A percentile compares a stretch with the other conserved stretches of the same genome.
These are phyloP conservation scores for Epichloe coenophiala DNA, from an alignment of 2,329 filamentous ascomycete genomes.

Conservation along the genomic window DNA sequence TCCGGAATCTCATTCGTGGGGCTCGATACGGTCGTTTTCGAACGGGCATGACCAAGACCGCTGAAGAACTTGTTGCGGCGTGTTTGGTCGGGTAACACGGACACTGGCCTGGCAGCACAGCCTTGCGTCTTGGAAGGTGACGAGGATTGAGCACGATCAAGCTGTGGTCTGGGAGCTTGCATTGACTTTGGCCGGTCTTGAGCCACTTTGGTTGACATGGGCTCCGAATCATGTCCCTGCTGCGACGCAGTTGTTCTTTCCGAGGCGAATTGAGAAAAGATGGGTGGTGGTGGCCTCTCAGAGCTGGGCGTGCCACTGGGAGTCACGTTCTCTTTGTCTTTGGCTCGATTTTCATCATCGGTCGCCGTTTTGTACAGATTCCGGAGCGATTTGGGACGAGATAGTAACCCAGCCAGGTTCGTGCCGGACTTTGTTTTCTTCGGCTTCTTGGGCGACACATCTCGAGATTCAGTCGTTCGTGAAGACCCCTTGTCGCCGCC, in stretches of 20 bases:
- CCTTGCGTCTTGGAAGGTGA: constrained; percentile 14
- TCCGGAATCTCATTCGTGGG: constrained; percentile 31
- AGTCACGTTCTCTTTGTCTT: constrained; percentile 72
- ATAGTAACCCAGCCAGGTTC: constrained; percentile 66
- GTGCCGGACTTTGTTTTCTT: constrained; percentile 75
- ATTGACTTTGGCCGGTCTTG: constrained; percentile 40
- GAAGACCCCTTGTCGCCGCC: constrained; percentile 21
- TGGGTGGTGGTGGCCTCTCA: constrained; percentile 48
- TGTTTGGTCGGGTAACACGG: constrained; percentile 20
- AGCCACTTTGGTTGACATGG: constrained; percentile 5
- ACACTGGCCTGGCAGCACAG: constrained; percentile 22
- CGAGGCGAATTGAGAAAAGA: constrained; percentile 60
- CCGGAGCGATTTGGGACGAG: constrained; percentile 60
- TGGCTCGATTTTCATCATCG: constrained; percentile 38
- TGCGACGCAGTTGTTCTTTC: constrained; percentile 8
- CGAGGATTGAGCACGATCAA: constrained; percentile 8
- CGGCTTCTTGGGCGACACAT: constrained; percentile 44
- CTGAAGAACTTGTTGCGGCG: constrained; percentile 22
- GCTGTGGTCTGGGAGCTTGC: constrained; percentile 20
- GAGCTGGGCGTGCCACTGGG: constrained; percentile 27
- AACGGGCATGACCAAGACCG: constrained; percentile 23
- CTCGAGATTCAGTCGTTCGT: constrained; percentile 24
- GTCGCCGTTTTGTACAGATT: constrained; percentile 42
- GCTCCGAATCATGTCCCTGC: neutral
- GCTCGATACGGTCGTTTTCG: constrained; percentile 21